These are phyloP conservation scores for Neurospora sublineolata DNA, from an alignment of 495 filamentous ascomycete genomes.

Conservation along the genomic window DNA sequence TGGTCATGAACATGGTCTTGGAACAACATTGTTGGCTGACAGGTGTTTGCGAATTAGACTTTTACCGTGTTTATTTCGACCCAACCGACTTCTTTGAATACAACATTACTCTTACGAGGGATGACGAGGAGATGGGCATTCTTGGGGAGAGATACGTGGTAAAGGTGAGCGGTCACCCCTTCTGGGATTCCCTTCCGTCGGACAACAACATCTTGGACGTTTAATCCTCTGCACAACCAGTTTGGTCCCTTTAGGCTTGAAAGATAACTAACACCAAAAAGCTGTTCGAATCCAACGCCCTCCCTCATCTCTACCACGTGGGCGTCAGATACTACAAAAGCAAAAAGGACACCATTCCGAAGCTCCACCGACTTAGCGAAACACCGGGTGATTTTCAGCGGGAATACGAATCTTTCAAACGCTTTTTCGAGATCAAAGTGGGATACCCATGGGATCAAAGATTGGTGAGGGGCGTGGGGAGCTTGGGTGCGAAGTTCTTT, in stretches of 20 bases:
- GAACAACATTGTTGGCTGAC: background rate
- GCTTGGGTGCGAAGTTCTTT: constrained; percentile 8
- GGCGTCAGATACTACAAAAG: constrained; percentile 25
- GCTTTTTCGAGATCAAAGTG: constrained; percentile 45
- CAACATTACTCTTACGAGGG: constrained; percentile 18
- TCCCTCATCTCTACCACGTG: constrained; percentile 31
- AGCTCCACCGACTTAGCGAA: constrained; percentile 15
- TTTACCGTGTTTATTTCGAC: constrained; percentile 24
- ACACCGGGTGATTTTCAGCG: constrained; percentile 13
- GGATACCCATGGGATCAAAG: constrained; percentile 46
- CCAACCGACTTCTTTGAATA: constrained; percentile 22
- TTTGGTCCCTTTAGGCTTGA: background rate
- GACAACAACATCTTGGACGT: background rate
- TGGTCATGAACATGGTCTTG: too few species aligned
- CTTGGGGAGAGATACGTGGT: constrained; percentile 23
- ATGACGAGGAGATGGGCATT: constrained; percentile 13
- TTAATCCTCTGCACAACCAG: background rate
- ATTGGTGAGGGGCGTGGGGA: constrained; percentile 10
- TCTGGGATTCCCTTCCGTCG: background rate
- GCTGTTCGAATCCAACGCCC: constrained; percentile 38
- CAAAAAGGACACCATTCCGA: constrained; percentile 14
- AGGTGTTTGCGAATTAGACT: background rate
- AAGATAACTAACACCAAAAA: constrained; percentile 5
- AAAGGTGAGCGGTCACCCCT: constrained; percentile 14
- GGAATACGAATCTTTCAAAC: constrained; percentile 38